Conservation (phyloP, 2,329 filamentous ascomycete species). For the Fusarium continuum region DNA sequence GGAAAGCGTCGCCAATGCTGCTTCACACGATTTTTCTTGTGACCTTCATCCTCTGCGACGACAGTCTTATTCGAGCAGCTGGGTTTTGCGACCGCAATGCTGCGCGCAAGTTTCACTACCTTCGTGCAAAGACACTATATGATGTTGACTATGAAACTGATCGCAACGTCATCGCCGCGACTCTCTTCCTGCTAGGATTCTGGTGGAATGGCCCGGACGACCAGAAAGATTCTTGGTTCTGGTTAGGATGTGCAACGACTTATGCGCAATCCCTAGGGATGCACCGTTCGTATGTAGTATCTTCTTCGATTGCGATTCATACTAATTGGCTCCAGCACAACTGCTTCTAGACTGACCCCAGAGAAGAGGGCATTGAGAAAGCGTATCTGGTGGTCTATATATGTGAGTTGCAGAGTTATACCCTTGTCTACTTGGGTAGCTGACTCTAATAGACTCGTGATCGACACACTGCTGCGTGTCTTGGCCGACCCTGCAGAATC, state of each 20-base stretch:
- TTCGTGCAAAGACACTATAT: slow-evolving; percentile 26
- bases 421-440: rapidly evolving
- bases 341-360: background rate
- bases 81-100: slow-evolving; percentile 19
- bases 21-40: slow-evolving; percentile 27
- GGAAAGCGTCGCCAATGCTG: background rate
- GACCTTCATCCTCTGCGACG: slow-evolving; percentile 10
- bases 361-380: slow-evolving; percentile 15
- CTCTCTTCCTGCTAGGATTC: slow-evolving; percentile 22
- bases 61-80: slow-evolving; percentile 12
- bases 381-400: slow-evolving; percentile 37
- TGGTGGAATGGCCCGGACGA: slow-evolving; percentile 36
- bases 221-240: slow-evolving; percentile 37
- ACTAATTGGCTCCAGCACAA: background rate
- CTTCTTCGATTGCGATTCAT: rapidly evolving
- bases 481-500: slow-evolving; percentile 29
- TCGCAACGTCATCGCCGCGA: background rate
- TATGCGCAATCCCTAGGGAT: slow-evolving; percentile 30
- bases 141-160: slow-evolving; percentile 32
- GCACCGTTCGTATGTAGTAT: slow-evolving; percentile 20
- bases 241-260: slow-evolving; percentile 30
- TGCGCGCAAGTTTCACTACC: slow-evolving; percentile 29
- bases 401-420: background rate
- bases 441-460: slow-evolving; percentile 12
- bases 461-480: slow-evolving; percentile 27